Evolutionary conservation across 2,329 filamentous ascomycete genomes (phyloP).

Genomic region (Ceratocystis albifundus): DNA sequence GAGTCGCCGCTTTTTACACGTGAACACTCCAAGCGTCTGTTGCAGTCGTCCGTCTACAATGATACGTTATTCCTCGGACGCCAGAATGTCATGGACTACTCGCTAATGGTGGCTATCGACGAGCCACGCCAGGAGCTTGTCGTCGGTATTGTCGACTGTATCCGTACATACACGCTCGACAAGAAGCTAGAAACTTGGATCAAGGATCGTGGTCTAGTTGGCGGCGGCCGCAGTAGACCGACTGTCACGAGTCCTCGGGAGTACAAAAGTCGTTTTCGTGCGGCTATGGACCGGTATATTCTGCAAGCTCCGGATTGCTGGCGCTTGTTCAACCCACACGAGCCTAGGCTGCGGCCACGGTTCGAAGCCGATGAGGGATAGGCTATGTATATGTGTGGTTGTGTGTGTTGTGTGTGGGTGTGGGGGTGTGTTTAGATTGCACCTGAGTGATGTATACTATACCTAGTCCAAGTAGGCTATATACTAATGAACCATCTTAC

Average conservation of each 20-base stretch:
- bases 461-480: too few species aligned
- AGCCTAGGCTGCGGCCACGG: constrained; percentile 2
- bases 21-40: constrained; percentile 89
- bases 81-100: constrained; percentile 99
- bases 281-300: constrained; percentile 88
- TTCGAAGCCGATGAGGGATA: constrained; percentile 10
- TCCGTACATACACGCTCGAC: constrained; percentile 97
- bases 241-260: constrained; percentile 96
- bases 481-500: not conserved
- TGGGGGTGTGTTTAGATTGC: too few species aligned
- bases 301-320: constrained; percentile 64
- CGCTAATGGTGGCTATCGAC: constrained; percentile 94
- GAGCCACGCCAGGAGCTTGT: constrained; percentile 81
- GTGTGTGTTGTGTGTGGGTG: too few species aligned
- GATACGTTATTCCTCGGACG: constrained; percentile 90
- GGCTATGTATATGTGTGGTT: not conserved
- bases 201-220: constrained; percentile 81
- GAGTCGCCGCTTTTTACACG: constrained; percentile 90
- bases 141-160: constrained; percentile 96
- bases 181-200: constrained; percentile 99
- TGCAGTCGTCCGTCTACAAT: constrained; percentile 89
- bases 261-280: constrained; percentile 89
- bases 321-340: constrained; percentile 45
- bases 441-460: too few species aligned
- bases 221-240: constrained; percentile 66